Base-by-base conservation (phyloP, 768 basidiomycete genomes). In the Amanita rimosa region DNA sequence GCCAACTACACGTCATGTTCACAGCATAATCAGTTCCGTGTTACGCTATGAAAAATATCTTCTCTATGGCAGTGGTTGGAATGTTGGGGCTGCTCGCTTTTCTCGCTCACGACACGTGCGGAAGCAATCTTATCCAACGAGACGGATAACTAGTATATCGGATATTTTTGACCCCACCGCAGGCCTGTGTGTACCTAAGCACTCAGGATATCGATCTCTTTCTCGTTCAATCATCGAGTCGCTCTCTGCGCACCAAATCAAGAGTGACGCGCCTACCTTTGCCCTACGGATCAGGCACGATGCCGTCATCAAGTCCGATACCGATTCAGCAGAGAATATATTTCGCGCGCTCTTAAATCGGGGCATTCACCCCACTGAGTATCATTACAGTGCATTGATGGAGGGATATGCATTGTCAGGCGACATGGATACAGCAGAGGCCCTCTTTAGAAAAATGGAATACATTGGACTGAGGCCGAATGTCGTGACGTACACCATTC, bases 341-440 rank as follows among this genome's bases (percentile, higher is more conserved):
- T 81, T 88, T 54, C 67, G 73, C 17, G 60, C 67, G 16, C 74
- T 91, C 68, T 60, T 86, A 45, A 67, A 70, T 43, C 77, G 78
- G 49, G 89, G 89, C 8, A 69, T 93, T 48, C 76, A 75, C 42
- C 81, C 86, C 8, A 84, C 78, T 56, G 69, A 70, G 48, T 78
- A 85, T 58, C 90, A 93, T 62, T 83, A 79, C 55, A 69, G 71
- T 26, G 79, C 85, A 46, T 65, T 93, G 50, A 81, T 93, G 73
- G 79, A 86, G 54, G 85, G 84, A n/a, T 82, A 81, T 55, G 64
- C 72, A 14, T 67, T 64, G 3, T 62, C 63, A 1, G 85, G 85
- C n/a, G 71, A 89, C 60, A 66, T 83, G 53, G 57, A 62, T 11
- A 68, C 68, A 16, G 85, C 87, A 21, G 62, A 71, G 49, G 68